Base-by-base conservation (phyloP, 129 eudicot genomes). In the Helianthus tuberosus region DNA sequence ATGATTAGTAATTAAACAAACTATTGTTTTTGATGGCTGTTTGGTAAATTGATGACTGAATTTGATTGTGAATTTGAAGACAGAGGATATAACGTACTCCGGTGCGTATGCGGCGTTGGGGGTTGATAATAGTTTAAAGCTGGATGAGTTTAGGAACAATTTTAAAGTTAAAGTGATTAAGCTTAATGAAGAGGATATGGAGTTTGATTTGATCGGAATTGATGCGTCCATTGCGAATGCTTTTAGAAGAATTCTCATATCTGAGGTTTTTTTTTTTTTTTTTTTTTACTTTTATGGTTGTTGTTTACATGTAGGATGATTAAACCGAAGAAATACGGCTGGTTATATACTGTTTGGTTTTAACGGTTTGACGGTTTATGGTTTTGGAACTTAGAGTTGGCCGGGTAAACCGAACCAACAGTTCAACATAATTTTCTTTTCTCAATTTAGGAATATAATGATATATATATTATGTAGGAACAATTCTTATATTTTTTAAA, bases 211-310 rank as follows among this genome's bases (percentile, higher is more conserved):
- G 93, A 85, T 94, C 44, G 97, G 98, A 16, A 85, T 91, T 71
- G 96, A 94, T 81, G 86, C 97, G 39, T 84, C 97, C 0, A 64
- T 94, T 76, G 98, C 98, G 20, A 94, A 94, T 82, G 98, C 97
- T 20, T 94, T 90, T 55, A 81, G 98, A 8, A 64, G 98, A 16
- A 94, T 94, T 47, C 98, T 94, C 61, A 90, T 94, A 12, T 88
- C 98, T 23, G 97, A 94, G 97, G 98, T 94, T 66, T 16, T 48
- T 63, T 46, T 14, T 39, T 39, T n/a, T 94, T 66, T 16, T 48
- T 63, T 46, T 38, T 67, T 1, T 35, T 52, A 23, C 5, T 39
- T 8, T 15, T 8, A 48, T 25, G 6, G 7, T 8, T 7, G 68
- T 17, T 14, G 27, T 41, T 41, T 41, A 41, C 46, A 41, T 41